Base-by-base conservation (phyloP, 345 rosid species). In the Populus nigra region DNA sequence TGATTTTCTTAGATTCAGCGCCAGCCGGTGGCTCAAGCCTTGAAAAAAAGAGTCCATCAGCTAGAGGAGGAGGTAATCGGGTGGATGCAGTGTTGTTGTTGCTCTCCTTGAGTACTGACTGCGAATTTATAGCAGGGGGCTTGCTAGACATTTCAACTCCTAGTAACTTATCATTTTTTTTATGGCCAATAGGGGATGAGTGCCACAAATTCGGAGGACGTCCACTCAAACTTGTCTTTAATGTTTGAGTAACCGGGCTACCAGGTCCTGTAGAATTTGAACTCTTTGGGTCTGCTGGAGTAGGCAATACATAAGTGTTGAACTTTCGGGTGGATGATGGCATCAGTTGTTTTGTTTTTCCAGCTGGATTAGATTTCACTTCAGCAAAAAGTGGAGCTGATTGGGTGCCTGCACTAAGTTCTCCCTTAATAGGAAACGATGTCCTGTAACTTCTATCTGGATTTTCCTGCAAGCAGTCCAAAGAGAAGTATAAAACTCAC, bases 31-130 rank as follows among this genome's bases (percentile, higher is more conserved):
- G 75, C 31, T 81, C 84, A 47, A 49, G 22, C 65, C 66, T 38
- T 20, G 82, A 71, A 75, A 73, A 47, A 16, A 78, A 67, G 5
- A 45, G 53, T 15, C 77, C 65, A 57, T 82, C 84, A 43, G 78
- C 77, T 63, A 71, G 55, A 22, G 79, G 82, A 75, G 75, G 85
- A 67, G 82, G 79, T 35, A 78, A 49, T 11, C 47, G 79, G 35
- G 77, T 13, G 53, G 77, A 57, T 68, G 71, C 25, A 29, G 47
- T 33, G 62, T 75, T 69, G n/a, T 36, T 75, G 79, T 76, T 90
- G 83, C 89, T 93, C 86, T 93, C 97, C 80, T 85, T 88, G 73
- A 85, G 88, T 31, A 89, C 76, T 13, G 89, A 77, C 72, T 80
- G 79, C 35, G 80, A 78, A 69, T 79, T 86, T 50, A 71, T 49